These are phyloP conservation scores for Trichosporon coremiiforme DNA, from an alignment of 1,284 basidiomycete genomes.

Conservation along the genomic window DNA sequence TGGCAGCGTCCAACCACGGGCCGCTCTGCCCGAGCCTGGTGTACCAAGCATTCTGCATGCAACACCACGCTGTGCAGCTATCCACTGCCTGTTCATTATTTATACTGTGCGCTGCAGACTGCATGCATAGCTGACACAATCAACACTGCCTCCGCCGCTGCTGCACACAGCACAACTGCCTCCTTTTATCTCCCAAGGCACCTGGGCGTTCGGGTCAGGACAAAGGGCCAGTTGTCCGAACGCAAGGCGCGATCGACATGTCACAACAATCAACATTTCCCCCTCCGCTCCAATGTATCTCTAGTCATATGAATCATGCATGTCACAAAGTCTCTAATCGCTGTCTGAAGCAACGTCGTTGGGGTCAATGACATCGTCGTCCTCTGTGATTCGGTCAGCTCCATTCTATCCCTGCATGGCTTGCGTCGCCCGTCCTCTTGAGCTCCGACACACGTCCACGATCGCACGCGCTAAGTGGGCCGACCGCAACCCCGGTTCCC, in stretches of 20 bases:
- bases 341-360: conserved; percentile 54
- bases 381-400: conserved; percentile 32
- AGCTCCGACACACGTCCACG: neutral
- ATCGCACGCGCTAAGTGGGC: too few relatives aligned
- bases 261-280: neutral
- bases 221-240: neutral
- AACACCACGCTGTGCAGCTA: neutral
- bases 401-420: too few relatives aligned
- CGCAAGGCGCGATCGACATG: neutral
- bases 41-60: neutral
- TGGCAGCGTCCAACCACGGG: conserved; percentile 15
- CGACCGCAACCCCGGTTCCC: too few relatives aligned
- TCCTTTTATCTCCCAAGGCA: conserved; percentile 6
- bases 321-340: conserved; percentile 32
- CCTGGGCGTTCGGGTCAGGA: neutral
- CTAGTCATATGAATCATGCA: conserved; percentile 5
- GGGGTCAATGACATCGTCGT: conserved; percentile 50
- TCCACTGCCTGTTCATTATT: neutral
- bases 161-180: neutral
- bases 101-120: neutral
- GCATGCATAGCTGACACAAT: neutral
- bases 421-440: neutral
- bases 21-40: neutral
- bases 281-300: neutral
- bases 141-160: neutral